These are phyloP conservation scores for Penicillium coffeae DNA, from an alignment of 495 filamentous ascomycete genomes.

Conservation along the genomic window DNA sequence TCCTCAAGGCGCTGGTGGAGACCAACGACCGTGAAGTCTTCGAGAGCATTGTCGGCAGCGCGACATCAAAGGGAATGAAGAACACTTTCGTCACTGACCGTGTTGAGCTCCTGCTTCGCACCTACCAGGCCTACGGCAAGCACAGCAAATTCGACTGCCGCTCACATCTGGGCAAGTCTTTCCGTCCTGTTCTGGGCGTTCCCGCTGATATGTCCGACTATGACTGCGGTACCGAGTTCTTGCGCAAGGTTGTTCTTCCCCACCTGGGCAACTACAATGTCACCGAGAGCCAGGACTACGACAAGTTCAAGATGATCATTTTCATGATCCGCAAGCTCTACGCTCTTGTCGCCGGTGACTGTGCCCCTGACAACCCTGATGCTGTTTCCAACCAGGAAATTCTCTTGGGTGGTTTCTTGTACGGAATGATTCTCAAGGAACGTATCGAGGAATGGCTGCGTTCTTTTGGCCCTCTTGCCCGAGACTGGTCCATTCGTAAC, in stretches of 20 bases:
- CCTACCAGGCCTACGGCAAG: conserved; percentile 84
- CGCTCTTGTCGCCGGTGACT: conserved; percentile 85
- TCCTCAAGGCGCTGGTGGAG: conserved; percentile 89
- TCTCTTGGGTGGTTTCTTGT: conserved; percentile 86
- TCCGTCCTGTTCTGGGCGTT: conserved; percentile 78
- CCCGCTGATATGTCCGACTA: conserved; percentile 76
- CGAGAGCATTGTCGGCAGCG: conserved; percentile 74
- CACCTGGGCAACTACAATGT: conserved; percentile 82
- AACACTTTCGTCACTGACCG: conserved; percentile 95
- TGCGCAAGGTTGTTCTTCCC: conserved; percentile 83
- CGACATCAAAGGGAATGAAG: conserved; percentile 66
- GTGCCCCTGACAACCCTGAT: conserved; percentile 90
- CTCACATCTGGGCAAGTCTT: conserved; percentile 81
- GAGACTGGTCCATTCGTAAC: conserved; percentile 69
- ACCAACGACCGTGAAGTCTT: conserved; percentile 97
- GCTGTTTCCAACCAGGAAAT: conserved; percentile 93
- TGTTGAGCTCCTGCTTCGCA: conserved; percentile 85
- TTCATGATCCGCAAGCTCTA: conserved; percentile 98
- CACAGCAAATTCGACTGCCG: conserved; percentile 75
- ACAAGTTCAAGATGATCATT: conserved; percentile 91
- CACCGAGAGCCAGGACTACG: conserved; percentile 72
- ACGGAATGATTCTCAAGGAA: conserved; percentile 94
- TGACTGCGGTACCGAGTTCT: conserved; percentile 83
- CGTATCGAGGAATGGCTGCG: conserved; percentile 82
- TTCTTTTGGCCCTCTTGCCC: conserved; percentile 53